Evolutionary conservation across 176 grass and related monocot species (phyloP), one percentile per base, ranked within the genome.

Genomic region (Eleusine indica): DNA sequence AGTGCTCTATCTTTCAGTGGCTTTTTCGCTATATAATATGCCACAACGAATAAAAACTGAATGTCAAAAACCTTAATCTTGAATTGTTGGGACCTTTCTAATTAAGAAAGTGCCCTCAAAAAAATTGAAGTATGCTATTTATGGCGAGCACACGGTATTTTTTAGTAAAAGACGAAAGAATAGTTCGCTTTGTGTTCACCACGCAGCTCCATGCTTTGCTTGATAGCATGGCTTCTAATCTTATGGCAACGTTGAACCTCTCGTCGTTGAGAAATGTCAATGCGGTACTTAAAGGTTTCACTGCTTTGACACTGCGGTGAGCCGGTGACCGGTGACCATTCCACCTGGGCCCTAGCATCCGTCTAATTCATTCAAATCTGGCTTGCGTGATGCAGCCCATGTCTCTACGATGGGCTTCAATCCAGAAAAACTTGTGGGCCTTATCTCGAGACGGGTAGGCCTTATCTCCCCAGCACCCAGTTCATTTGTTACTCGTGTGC

Each of bases 401-500:
- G 18, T 35, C 32, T 35, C 32, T 35, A 35, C 32, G 32, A 35
- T 57, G 18, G 53, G 53, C 53, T 17, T 57, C 18, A 21, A 57
- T 57, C 32, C 2, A 35, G 32, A 35, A 35, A 35, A 35, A 35
- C 32, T 35, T 35, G 32, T 35, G 32, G 32, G 32, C 32, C 32
- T 35, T 35, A 35, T 35, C 32, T 35, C 32, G 32, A 35, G 32
- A 35, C 32, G 2, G 2, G 32, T 35, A 35, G 32, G 32, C 32
- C 32, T 35, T 35, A 35, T 35, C 1, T 95, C 95, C 72, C 89
- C 87, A 51, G 92, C 91, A 39, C 95, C 95, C 69, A 98, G 76
- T 85, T 93, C 95, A 4, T 98, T 98, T 70, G 95, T 89, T 47
- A 98, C 95, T 66, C 95, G 80, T 6, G 95, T 98, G 79, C 95